These are phyloP conservation scores for Colletotrichum theobromicola DNA, from an alignment of 2,329 filamentous ascomycete genomes.

Conservation along the genomic window DNA sequence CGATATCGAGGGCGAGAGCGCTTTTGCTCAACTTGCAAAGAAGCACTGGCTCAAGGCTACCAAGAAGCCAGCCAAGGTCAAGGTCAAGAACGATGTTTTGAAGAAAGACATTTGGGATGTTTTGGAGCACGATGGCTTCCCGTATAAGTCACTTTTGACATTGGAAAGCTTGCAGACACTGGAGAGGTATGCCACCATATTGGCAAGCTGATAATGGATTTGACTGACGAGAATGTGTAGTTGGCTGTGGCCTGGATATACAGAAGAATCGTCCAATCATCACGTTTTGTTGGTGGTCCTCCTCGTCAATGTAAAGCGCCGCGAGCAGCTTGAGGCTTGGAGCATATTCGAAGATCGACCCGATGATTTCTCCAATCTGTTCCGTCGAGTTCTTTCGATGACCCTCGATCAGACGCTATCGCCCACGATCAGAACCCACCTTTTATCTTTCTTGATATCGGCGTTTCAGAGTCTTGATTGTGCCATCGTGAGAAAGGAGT, in stretches of 20 bases:
- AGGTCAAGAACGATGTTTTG: conserved; percentile 83
- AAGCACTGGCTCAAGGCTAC: conserved; percentile 81
- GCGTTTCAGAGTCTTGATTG: conserved; percentile 95
- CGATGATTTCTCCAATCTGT: conserved; percentile 85
- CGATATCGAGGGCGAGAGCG: conserved; percentile 73
- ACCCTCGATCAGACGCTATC: conserved; percentile 74
- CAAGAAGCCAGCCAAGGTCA: conserved; percentile 63
- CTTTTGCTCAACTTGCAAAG: conserved; percentile 79
- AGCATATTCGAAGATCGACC: conserved; percentile 80
- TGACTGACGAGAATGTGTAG: conserved; percentile 46
- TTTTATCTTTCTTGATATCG: conserved; percentile 88
- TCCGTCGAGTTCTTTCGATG: conserved; percentile 89
- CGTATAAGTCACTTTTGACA: conserved; percentile 76
- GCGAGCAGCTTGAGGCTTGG: conserved; percentile 89
- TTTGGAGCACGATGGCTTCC: conserved; percentile 81
- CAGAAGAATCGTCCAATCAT: conserved; percentile 86
- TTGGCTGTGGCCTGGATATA: conserved; percentile 94
- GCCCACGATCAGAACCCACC: conserved; percentile 73
- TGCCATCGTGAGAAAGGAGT: conserved; percentile 90
- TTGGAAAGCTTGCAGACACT: conserved; percentile 91
- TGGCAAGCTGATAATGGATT: background rate
- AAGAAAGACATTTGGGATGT: conserved; percentile 90
- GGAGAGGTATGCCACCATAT: conserved; percentile 65
- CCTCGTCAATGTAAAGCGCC: conserved; percentile 85
- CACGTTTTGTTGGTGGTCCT: conserved; percentile 88